phyloP scores from a whole-genome alignment of 345 rosid genomes.

The Euphorbia peplus region DNA sequence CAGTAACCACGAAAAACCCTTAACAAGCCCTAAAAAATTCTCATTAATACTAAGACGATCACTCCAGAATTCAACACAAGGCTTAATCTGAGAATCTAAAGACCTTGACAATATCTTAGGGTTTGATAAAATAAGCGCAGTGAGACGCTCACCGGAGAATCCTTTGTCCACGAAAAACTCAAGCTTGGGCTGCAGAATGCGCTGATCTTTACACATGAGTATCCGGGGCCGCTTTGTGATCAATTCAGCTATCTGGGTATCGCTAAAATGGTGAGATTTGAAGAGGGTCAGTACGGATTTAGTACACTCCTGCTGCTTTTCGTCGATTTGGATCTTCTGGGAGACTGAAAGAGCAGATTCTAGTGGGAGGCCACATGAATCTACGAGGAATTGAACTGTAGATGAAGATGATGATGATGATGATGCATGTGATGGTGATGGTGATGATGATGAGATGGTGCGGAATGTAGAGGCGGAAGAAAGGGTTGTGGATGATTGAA shows the following conservation, averaged over 20 bases:
- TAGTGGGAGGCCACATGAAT: conserved; percentile 24
- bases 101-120: conserved; percentile 9
- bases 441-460: not conserved
- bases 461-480: not conserved
- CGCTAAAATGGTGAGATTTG: conserved; percentile 16
- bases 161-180: conserved; percentile 17
- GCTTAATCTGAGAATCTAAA: conserved; percentile 20
- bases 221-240: conserved; percentile 12
- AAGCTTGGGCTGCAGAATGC: conserved; percentile 20
- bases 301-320: not conserved
- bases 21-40: conserved; percentile 5
- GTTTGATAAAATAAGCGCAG: conserved; percentile 14
- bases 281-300: conserved; percentile 14
- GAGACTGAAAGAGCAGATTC: conserved; percentile 21
- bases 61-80: conserved; percentile 20
- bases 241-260: conserved; percentile 21
- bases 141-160: conserved; percentile 19
- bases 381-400: conserved; percentile 18
- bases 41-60: conserved; percentile 5
- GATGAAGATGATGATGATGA: not conserved
- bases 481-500: not conserved
- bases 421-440: no score
- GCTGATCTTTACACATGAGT: conserved; percentile 1
- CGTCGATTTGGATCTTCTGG: conserved; percentile 6
- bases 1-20: conserved; percentile 21